phyloP scores from a whole-genome alignment of 2,329 filamentous ascomycete species.

The Coccinonectria pachysandricola region DNA sequence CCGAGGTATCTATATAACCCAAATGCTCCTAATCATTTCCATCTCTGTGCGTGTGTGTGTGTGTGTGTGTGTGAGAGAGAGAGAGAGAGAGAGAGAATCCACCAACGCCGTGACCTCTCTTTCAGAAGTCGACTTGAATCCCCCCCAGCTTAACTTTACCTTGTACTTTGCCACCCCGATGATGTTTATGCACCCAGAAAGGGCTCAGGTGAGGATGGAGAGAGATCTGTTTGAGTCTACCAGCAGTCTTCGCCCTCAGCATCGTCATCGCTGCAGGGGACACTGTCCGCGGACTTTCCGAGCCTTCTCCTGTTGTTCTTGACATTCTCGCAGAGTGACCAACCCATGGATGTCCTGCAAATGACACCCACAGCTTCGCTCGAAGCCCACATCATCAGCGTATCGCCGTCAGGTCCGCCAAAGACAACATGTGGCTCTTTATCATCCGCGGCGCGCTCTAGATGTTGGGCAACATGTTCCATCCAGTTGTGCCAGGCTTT shows the following conservation, averaged over 20 bases:
- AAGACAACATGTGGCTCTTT: slow-evolving; percentile 24
- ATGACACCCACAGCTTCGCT: slow-evolving; percentile 29
- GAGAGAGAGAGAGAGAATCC: no score
- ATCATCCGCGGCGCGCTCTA: slow-evolving; percentile 40
- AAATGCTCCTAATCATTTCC: no score
- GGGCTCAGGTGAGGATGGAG: no score
- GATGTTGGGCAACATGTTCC: slow-evolving; percentile 78
- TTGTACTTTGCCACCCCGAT: no score
- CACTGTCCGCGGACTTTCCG: slow-evolving; percentile 4
- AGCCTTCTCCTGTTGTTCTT: slow-evolving; percentile 9
- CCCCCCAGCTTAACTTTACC: no score
- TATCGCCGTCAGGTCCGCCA: slow-evolving; percentile 28
- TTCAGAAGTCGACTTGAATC: no score
- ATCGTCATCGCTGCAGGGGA: slow-evolving; percentile 12
- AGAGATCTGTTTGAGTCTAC: slow-evolving; percentile 1
- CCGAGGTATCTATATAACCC: no score
- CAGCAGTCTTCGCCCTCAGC: slow-evolving; percentile 20
- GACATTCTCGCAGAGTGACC: slow-evolving; percentile 25
- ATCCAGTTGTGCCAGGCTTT: slow-evolving; percentile 71
- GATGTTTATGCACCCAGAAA: no score
- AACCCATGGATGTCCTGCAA: slow-evolving; percentile 13
- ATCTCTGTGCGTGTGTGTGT: no score
- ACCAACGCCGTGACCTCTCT: no score
- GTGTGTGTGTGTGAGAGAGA: no score
- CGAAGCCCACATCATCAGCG: slow-evolving; percentile 32